Evolutionary conservation across 2,329 filamentous ascomycete genomes (phyloP).

Genomic region (Diplodia scrobiculata): DNA sequence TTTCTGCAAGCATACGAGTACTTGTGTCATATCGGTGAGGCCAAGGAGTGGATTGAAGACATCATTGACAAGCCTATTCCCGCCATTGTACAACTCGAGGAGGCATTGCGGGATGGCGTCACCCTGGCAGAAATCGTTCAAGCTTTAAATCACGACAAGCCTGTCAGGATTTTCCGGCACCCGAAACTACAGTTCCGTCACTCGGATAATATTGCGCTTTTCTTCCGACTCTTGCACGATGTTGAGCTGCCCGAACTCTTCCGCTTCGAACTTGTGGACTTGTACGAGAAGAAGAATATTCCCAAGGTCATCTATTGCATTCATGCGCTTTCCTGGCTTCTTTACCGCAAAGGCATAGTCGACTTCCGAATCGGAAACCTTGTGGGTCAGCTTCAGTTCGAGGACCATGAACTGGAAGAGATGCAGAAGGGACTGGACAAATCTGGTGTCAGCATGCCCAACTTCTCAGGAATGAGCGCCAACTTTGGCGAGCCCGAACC

Average conservation of each 20-base stretch:
- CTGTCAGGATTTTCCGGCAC: conserved; percentile 80
- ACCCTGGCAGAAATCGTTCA: conserved; percentile 94
- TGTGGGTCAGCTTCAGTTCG: conserved; percentile 93
- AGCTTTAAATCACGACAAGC: conserved; percentile 75
- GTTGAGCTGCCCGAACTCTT: conserved; percentile 93
- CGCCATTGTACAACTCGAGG: conserved; percentile 89
- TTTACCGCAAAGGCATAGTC: conserved; percentile 91
- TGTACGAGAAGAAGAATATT: conserved; percentile 99
- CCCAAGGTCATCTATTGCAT: conserved; percentile 99
- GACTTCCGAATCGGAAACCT: conserved; percentile 96
- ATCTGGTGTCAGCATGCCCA: conserved; percentile 92
- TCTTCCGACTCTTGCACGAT: conserved; percentile 90
- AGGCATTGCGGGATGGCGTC: conserved; percentile 87
- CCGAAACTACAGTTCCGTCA: conserved; percentile 88
- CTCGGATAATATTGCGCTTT: conserved; percentile 95
- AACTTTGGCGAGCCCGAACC: conserved; percentile 82
- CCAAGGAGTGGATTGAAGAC: conserved; percentile 98
- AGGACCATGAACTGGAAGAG: conserved; percentile 94
- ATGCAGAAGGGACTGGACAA: conserved; percentile 97
- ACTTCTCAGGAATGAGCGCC: conserved; percentile 95
- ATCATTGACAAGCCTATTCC: conserved; percentile 83
- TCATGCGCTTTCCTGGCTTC: conserved; percentile 93
- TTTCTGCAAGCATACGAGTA: conserved; percentile 98
- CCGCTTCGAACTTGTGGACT: conserved; percentile 91
- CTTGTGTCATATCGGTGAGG: conserved; percentile 96